Evolutionary conservation across 352 stramenopile species (phyloP), one percentile per base, ranked within the genome.

Genomic region (Phytophthora capsici): DNA sequence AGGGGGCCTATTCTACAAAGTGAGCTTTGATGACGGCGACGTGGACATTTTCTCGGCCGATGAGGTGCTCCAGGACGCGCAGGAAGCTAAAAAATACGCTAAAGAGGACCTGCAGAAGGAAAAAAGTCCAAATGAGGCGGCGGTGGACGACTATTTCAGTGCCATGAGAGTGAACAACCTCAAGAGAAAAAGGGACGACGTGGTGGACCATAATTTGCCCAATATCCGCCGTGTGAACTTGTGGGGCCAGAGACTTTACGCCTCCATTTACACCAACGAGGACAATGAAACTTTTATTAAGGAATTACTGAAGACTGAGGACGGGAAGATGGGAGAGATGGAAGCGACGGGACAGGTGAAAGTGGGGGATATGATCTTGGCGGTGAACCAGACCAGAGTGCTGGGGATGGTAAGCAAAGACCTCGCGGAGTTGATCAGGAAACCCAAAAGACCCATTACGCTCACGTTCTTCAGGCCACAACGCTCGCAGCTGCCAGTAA

Each of bases 11-110:
- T 92, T 94, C 48, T 94, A 91, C 66, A 94, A 94, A 52, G 69
- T 94, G 38, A 82, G 76, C 69, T 94, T 94, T 57, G 86, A 94
- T 34, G 86, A 94, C 38, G 86, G 86, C 34, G 86, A 94, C 56
- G 84, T 94, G 25, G 86, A 94, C 63, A 80, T 94, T 53, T 67
- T 92, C 16, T 69, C 77, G 8, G 68, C 55, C 2, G 73, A 78
- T 6, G 86, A 94, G 68, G 76, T 86, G 20, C 32, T 82, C 7
- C 48, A 71, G 40, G 81, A 91, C 57, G 41, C 81, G 4, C 63
- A 80, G n/a, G 37, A 66, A 53, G 77, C 77, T 7, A 68, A 67
- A 17, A 55, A 51, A 20, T 30, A 70, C 40, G 36, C 50, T 7
- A 50, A 58, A 17, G 74, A 86, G 40, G 75, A 78, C 38, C 61